Evolutionary conservation across 2,329 filamentous ascomycete genomes (phyloP).

Genomic region (Annulohypoxylon truncatum): DNA sequence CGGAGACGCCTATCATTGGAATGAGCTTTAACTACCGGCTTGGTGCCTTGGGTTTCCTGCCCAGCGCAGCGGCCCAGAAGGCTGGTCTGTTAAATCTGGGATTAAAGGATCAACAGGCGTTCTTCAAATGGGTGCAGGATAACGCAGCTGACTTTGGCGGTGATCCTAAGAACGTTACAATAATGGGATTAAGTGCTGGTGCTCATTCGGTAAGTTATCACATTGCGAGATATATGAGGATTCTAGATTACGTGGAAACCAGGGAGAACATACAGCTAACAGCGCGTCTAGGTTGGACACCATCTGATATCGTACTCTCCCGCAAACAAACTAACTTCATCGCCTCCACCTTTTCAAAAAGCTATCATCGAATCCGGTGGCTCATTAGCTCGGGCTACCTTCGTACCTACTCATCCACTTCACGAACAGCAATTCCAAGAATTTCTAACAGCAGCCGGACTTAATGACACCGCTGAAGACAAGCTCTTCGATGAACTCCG

Average conservation of each 20-base stretch:
- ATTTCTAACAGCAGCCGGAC: slow-evolving; percentile 63
- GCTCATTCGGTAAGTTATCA: slow-evolving; percentile 65
- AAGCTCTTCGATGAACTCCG: slow-evolving; percentile 64
- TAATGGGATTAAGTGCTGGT: slow-evolving; percentile 72
- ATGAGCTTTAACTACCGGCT: slow-evolving; percentile 73
- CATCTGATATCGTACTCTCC: slow-evolving; percentile 67
- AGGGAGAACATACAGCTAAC: slow-evolving; percentile 13
- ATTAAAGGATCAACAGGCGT: slow-evolving; percentile 69
- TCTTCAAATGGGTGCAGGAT: slow-evolving; percentile 69
- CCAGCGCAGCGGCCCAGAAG: slow-evolving; percentile 63
- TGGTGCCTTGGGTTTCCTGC: slow-evolving; percentile 76
- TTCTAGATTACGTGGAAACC: background rate
- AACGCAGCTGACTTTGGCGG: slow-evolving; percentile 72
- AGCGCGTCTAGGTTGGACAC: slow-evolving; percentile 60
- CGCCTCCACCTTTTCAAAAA: slow-evolving; percentile 60
- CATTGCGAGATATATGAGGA: background rate
- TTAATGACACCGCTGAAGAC: slow-evolving; percentile 61
- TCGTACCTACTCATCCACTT: slow-evolving; percentile 64
- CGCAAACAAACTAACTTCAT: slow-evolving; percentile 48
- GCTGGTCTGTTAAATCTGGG: slow-evolving; percentile 72
- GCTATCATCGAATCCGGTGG: slow-evolving; percentile 69
- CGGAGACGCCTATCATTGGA: slow-evolving; percentile 63
- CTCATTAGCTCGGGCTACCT: slow-evolving; percentile 65
- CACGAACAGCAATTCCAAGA: slow-evolving; percentile 67
- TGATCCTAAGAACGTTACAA: slow-evolving; percentile 66